Evolutionary conservation across 495 filamentous ascomycete genomes (phyloP).

Genomic region (Xylaria venustula): DNA sequence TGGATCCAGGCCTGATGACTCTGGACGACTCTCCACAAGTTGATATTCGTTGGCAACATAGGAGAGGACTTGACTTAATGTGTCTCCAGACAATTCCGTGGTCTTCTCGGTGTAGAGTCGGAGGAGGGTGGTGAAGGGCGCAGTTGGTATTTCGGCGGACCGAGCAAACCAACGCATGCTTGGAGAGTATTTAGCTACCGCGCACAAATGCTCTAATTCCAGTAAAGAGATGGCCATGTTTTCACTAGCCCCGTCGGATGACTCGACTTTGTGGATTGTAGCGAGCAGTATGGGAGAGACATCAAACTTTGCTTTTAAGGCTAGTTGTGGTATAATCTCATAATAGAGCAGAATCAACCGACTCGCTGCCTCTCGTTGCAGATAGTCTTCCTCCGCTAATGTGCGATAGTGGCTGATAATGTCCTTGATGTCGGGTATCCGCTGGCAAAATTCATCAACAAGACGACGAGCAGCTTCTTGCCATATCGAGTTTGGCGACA

Average conservation of each 20-base stretch:
- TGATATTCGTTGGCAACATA: constrained; percentile 52
- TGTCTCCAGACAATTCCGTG: constrained; percentile 37
- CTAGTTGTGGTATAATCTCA: constrained; percentile 73
- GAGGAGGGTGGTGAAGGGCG: constrained; percentile 64
- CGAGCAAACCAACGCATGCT: constrained; percentile 77
- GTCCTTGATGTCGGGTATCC: constrained; percentile 77
- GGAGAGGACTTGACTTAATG: constrained; percentile 44
- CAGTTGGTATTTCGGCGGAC: constrained; percentile 47
- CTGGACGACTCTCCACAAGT: constrained; percentile 34
- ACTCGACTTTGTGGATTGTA: constrained; percentile 45
- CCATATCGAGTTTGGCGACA: constrained; percentile 54
- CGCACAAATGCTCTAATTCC: constrained; percentile 71
- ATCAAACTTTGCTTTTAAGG: constrained; percentile 81
- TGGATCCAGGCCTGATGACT: constrained; percentile 45
- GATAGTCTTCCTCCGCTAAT: constrained; percentile 61
- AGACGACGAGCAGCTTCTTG: constrained; percentile 62
- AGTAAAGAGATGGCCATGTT: constrained; percentile 55
- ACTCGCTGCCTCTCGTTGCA: constrained; percentile 75
- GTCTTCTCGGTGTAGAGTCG: constrained; percentile 50
- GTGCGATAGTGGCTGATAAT: constrained; percentile 66
- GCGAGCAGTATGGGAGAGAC: constrained; percentile 71
- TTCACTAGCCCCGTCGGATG: constrained; percentile 26
- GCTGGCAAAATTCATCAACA: constrained; percentile 68
- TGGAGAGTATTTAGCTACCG: constrained; percentile 73
- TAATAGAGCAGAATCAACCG: constrained; percentile 78